Evolutionary conservation across 179 eudicot genomes (phyloP).

Genomic region (Corrigiola litoralis): DNA sequence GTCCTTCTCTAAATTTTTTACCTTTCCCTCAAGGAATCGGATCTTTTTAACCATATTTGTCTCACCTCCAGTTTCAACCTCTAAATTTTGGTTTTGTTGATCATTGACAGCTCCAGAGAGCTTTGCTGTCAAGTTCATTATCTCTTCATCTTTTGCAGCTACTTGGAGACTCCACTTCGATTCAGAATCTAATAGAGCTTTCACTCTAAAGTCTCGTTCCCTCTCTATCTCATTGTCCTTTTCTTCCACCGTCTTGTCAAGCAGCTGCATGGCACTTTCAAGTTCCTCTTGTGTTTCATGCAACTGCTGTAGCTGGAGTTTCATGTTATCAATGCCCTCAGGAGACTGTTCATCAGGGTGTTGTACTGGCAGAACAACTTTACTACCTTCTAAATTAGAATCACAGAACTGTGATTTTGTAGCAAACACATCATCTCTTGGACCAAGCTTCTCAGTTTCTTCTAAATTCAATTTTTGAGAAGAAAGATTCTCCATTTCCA

Average conservation of each 20-base stretch:
- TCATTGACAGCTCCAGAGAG: constrained; percentile 31
- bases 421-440: not conserved
- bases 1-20: constrained; percentile 66
- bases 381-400: not conserved
- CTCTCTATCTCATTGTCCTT: constrained; percentile 44
- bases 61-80: constrained; percentile 22
- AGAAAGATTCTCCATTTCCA: constrained; percentile 67
- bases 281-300: constrained; percentile 56
- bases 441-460: constrained; percentile 13
- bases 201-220: constrained; percentile 27
- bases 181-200: constrained; percentile 36
- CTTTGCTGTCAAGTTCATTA: constrained; percentile 41
- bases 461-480: constrained; percentile 34
- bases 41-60: constrained; percentile 38
- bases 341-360: constrained; percentile 9
- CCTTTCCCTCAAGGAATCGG: constrained; percentile 44
- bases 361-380: constrained; percentile 5
- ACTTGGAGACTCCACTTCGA: constrained; percentile 41
- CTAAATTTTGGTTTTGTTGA: constrained; percentile 16
- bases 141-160: constrained; percentile 62
- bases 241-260: constrained; percentile 48
- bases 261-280: constrained; percentile 34
- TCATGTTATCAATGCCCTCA: constrained; percentile 29
- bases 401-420: not conserved
- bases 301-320: constrained; percentile 41